phyloP scores from a whole-genome alignment of 2,329 filamentous ascomycete genomes.

The Fusarium annulatum region DNA sequence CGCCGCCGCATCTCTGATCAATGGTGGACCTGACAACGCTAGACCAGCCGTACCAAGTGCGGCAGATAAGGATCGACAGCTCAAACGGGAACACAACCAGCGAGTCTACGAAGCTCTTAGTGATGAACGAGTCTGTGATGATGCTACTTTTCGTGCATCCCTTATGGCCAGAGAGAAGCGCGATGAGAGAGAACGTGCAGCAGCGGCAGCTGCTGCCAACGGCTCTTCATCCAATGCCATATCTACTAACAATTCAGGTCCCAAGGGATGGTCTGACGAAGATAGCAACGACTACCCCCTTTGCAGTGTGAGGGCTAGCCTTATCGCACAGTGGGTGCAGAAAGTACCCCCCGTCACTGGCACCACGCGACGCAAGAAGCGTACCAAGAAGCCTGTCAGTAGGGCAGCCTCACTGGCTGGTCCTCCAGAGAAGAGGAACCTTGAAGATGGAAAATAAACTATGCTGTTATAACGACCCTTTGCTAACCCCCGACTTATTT shows the following conservation, averaged over 20 bases:
- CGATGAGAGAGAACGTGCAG: conserved; percentile 57
- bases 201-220: background rate
- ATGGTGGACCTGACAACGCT: conserved; percentile 40
- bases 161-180: conserved; percentile 70
- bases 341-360: conserved; percentile 62
- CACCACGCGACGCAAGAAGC: conserved; percentile 54
- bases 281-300: conserved; percentile 77
- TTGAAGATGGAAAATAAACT: conserved; percentile 5
- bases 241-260: conserved; percentile 11
- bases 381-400: conserved; percentile 39
- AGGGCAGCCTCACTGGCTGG: conserved; percentile 18
- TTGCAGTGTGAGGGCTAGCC: conserved; percentile 74
- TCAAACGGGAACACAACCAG: conserved; percentile 71
- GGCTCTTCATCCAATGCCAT: background rate
- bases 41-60: conserved; percentile 36
- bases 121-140: conserved; percentile 75
- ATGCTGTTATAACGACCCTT: background rate
- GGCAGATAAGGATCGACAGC: conserved; percentile 67
- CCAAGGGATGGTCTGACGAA: conserved; percentile 71
- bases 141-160: conserved; percentile 72
- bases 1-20: conserved; percentile 39
- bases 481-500: background rate
- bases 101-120: conserved; percentile 74
- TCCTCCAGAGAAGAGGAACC: conserved; percentile 15
- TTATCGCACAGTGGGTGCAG: conserved; percentile 76